Evolutionary conservation across 768 basidiomycete genomes (phyloP).

Genomic region (Pleurotus eryngii): DNA sequence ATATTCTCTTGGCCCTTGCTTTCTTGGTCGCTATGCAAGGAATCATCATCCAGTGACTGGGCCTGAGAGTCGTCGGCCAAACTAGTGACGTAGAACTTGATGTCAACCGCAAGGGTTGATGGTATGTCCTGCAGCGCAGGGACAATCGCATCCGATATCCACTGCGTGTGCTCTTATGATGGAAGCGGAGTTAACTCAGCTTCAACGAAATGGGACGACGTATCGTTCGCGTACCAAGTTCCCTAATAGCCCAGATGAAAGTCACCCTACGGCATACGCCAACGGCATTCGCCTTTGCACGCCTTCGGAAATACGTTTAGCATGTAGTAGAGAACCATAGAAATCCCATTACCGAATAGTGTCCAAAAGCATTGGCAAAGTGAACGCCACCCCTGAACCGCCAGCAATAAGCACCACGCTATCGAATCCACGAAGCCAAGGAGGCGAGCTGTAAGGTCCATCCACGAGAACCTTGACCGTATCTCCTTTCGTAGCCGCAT

Average conservation of each 20-base stretch:
- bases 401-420: constrained; percentile 49
- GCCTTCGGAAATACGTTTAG: constrained; percentile 16
- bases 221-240: constrained; percentile 26
- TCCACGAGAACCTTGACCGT: constrained; percentile 50
- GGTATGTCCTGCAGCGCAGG: constrained; percentile 27
- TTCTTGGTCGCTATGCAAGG: constrained; percentile 13
- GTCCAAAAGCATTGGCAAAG: constrained; percentile 40
- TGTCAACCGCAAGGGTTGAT: constrained; percentile 27
- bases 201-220: no score
- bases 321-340: not conserved
- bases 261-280: constrained; percentile 27
- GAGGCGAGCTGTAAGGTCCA: constrained; percentile 53
- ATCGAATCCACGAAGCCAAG: constrained; percentile 37
- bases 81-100: constrained; percentile 40
- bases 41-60: constrained; percentile 15
- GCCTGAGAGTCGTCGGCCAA: constrained; percentile 16
- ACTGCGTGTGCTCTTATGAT: constrained; percentile 33
- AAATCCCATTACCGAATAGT: constrained; percentile 33
- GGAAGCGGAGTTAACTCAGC: not conserved
- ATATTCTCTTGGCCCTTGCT: constrained; percentile 10
- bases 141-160: constrained; percentile 40
- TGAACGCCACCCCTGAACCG: constrained; percentile 50
- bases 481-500: constrained; percentile 21
- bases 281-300: constrained; percentile 19
- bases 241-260: constrained; percentile 45